Evolutionary conservation across 768 basidiomycete genomes (phyloP), one percentile per base, ranked within the genome.

Genomic region (Leccinum barrowsii): DNA sequence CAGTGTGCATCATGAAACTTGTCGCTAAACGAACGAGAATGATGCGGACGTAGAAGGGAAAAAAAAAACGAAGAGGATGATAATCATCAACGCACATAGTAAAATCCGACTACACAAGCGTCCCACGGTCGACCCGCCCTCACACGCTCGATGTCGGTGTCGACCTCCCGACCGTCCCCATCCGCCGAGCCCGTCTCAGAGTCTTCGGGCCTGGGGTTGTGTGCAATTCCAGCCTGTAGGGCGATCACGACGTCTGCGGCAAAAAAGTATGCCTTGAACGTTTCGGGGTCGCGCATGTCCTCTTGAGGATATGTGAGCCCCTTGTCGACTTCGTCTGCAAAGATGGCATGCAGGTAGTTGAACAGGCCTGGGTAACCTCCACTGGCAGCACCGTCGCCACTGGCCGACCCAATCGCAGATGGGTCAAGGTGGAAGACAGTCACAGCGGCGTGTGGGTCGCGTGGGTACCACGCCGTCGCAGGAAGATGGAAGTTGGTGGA

Each of bases 271-370:
- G 78, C 76, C 58, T 80, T 81, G 73, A 94, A 97, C 3, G 78
- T 74, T 32, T 80, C 73, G 22, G 78, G 76, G 6, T 76, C 74
- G 54, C 79, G 76, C 17, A 80, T 74, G 42, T 79, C 80, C 72
- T 93, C 90, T 73, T 95, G 94, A 0, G 94, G 93, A 72, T 95
- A 96, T 7, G 94, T 92, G 61, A 76, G 66, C 1, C 94, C 94
- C 49, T 82, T 82, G 56, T 85, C 86, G 12, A 96, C 77, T 64
- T 89, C 91, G 54, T 78, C 77, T n/a, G 83, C 81, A 71, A 96
- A 95, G 24, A 84, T 75, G 32, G 58, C 40, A 61, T 80, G 79
- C 17, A 92, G 79, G 65, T 86, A 81, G 21, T 84, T 78, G 55
- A 90, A 67, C 40, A 93, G 74, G 24, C 83, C 86, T 3, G 77